A percentile compares a stretch with the other conserved stretches of the same genome.
Evolutionary conservation across 257 asterid species (phyloP).

Genomic region (Solanum habrochaites): DNA sequence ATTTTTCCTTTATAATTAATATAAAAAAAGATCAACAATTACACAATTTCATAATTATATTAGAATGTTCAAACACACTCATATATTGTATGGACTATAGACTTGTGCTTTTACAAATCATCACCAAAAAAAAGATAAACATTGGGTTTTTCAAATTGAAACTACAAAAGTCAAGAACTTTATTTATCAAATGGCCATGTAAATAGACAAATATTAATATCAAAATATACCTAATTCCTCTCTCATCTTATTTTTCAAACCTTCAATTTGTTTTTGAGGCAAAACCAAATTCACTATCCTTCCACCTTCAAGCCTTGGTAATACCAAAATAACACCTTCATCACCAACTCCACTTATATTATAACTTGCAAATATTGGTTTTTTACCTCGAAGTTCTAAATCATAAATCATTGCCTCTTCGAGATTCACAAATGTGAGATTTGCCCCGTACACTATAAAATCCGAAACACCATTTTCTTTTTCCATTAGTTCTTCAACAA

Average conservation of each 20-base stretch:
- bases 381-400: slow-evolving; percentile 22
- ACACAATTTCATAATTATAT: neutral
- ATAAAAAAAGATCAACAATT: neutral
- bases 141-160: neutral
- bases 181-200: neutral
- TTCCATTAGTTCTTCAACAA: slow-evolving; percentile 16
- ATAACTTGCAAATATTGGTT: slow-evolving; percentile 29
- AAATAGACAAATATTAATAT: neutral
- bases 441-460: slow-evolving; percentile 40
- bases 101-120: neutral
- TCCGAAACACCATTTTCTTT: slow-evolving; percentile 17
- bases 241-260: slow-evolving; percentile 27
- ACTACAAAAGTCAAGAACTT: neutral
- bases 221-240: slow-evolving; percentile 23
- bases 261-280: slow-evolving; percentile 26
- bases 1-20: neutral
- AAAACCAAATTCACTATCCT: slow-evolving; percentile 33
- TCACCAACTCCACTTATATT: slow-evolving; percentile 54
- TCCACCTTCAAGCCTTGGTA: slow-evolving; percentile 21
- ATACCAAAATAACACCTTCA: slow-evolving; percentile 50
- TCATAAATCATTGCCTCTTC: slow-evolving; percentile 37
- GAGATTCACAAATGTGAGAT: slow-evolving; percentile 49
- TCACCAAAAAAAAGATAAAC: neutral
- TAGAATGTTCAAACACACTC: neutral
- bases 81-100: neutral